phyloP scores from a whole-genome alignment of 108 stramenopile genomes.

The Cyclotella atomus region DNA sequence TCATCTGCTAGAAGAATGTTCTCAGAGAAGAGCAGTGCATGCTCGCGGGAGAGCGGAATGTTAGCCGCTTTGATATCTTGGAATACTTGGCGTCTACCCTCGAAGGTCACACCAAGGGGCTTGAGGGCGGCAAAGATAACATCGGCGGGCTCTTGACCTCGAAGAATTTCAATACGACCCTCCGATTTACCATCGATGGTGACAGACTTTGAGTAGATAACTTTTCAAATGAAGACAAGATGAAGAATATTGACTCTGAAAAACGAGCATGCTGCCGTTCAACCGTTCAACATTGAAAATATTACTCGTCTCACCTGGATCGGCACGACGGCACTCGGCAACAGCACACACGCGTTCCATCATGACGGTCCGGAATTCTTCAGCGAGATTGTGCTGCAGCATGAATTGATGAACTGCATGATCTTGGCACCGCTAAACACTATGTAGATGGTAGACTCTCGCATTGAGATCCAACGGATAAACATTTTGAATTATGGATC shows the following conservation, averaged over 20 bases:
- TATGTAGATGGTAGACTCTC: slow-evolving; percentile 11
- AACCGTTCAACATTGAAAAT: not conserved
- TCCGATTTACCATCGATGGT: slow-evolving; percentile 22
- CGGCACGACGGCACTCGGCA: slow-evolving; percentile 13
- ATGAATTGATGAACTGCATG: slow-evolving; percentile 27
- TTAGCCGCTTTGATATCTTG: slow-evolving; percentile 23
- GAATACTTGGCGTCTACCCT: slow-evolving; percentile 17
- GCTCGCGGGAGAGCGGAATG: slow-evolving; percentile 25
- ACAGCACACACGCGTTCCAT: slow-evolving; percentile 16
- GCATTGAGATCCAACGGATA: no score
- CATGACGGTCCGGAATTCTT: slow-evolving; percentile 7
- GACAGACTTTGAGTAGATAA: slow-evolving; percentile 12
- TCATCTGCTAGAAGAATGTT: slow-evolving; percentile 24
- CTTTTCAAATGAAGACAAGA: not conserved
- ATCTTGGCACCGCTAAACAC: slow-evolving; percentile 1
- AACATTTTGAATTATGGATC: no score
- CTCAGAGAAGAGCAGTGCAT: slow-evolving; percentile 17
- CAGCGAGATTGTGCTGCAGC: not conserved
- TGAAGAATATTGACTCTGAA: not conserved
- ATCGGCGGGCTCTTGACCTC: slow-evolving; percentile 36
- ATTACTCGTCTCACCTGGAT: slow-evolving; percentile 6
- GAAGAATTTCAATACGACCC: slow-evolving; percentile 24
- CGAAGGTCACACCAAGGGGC: slow-evolving; percentile 18
- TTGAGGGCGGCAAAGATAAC: slow-evolving; percentile 27
- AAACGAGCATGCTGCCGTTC: not conserved